Evolutionary conservation across 441 rosid genomes (phyloP).

Genomic region (Dalechampia spathulata): DNA sequence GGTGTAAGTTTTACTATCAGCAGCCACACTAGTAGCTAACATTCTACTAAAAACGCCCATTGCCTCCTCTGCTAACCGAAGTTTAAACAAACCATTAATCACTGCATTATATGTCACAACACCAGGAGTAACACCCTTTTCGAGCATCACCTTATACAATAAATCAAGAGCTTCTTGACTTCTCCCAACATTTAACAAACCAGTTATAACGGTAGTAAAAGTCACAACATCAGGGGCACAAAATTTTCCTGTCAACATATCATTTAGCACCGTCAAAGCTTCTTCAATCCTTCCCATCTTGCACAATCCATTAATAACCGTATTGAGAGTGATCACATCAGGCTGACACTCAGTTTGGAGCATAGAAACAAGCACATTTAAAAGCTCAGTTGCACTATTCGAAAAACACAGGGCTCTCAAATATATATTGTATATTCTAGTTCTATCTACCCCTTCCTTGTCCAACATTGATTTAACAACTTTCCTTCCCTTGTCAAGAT

Average conservation of each 20-base stretch:
- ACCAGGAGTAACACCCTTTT: constrained; percentile 44
- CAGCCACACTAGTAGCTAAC: constrained; percentile 36
- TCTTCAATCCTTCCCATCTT: constrained; percentile 65
- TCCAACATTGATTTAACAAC: constrained; percentile 52
- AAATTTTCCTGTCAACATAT: constrained; percentile 68
- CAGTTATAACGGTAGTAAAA: constrained; percentile 51
- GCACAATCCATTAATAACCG: constrained; percentile 68
- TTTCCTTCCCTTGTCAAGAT: constrained; percentile 41
- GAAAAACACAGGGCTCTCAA: constrained; percentile 54
- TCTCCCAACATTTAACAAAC: constrained; percentile 52
- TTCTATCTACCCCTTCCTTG: constrained; percentile 40
- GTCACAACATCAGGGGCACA: constrained; percentile 68
- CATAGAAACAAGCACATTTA: constrained; percentile 66
- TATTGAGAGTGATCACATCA: constrained; percentile 71
- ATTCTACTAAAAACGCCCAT: constrained; percentile 40
- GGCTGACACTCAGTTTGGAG: constrained; percentile 63
- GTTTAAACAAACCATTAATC: constrained; percentile 52
- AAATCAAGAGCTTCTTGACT: constrained; percentile 48
- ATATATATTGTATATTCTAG: constrained; percentile 65
- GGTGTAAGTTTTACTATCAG: constrained; percentile 44
- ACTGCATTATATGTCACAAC: constrained; percentile 68
- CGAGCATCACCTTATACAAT: constrained; percentile 38
- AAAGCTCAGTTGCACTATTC: constrained; percentile 55
- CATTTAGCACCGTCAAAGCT: constrained; percentile 57
- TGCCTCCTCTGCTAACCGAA: constrained; percentile 42